A percentile compares a stretch with the other conserved stretches of the same genome.
Conservation (phyloP, 1,284 basidiomycete species). For the Malassezia slooffiae region DNA sequence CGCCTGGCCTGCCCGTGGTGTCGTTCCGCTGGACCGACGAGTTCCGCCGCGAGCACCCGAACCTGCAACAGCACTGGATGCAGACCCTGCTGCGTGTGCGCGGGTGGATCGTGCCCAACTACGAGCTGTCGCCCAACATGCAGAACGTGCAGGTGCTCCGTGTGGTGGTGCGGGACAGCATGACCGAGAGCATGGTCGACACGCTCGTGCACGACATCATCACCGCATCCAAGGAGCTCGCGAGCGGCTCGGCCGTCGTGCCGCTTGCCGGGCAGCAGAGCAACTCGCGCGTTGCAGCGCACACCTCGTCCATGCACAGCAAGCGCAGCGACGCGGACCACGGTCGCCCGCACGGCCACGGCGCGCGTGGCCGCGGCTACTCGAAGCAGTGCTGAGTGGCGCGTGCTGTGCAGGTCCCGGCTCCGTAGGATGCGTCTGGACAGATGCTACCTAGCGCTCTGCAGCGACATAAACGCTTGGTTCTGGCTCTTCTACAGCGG, state of each 20-base stretch:
- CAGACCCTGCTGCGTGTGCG: slow-evolving; percentile 66
- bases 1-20: slow-evolving; percentile 75
- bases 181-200: slow-evolving; percentile 39
- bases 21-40: slow-evolving; percentile 73
- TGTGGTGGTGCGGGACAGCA: slow-evolving; percentile 39
- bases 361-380: slow-evolving; percentile 26
- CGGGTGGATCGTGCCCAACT: slow-evolving; percentile 56
- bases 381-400: slow-evolving; percentile 33
- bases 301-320: slow-evolving; percentile 3
- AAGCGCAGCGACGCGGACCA: slow-evolving; percentile 18
- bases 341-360: slow-evolving; percentile 19
- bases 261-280: slow-evolving; percentile 1
- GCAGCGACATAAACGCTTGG: not conserved
- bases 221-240: slow-evolving; percentile 30
- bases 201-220: slow-evolving; percentile 41
- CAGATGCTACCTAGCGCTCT: not conserved
- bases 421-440: too few species aligned
- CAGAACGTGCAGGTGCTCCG: slow-evolving; percentile 37
- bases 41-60: slow-evolving; percentile 28
- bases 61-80: slow-evolving; percentile 68
- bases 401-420: too few species aligned
- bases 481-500: slow-evolving; percentile 3
- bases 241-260: slow-evolving; percentile 4
- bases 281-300: slow-evolving; percentile 1
- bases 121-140: slow-evolving; percentile 31